Conservation (phyloP, 2,329 filamentous ascomycete species). For the Furcasterigmium furcatum region DNA sequence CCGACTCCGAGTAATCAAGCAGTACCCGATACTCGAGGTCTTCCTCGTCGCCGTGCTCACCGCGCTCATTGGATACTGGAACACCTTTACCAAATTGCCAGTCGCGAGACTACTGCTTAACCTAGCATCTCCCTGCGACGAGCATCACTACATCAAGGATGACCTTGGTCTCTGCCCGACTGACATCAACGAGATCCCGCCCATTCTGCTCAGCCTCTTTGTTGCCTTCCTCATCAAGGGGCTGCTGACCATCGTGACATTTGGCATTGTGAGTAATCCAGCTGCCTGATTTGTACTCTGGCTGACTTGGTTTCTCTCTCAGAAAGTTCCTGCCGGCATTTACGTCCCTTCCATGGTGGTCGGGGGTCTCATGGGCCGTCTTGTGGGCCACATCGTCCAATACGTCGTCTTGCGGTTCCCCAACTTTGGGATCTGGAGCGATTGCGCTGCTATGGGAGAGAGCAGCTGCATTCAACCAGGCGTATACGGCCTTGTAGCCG, state of each 20-base stretch:
- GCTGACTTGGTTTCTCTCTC: background rate
- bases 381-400: constrained; percentile 83
- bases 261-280: constrained; percentile 73
- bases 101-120: constrained; percentile 91
- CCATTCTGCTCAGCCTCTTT: constrained; percentile 67
- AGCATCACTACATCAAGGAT: constrained; percentile 59
- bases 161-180: constrained; percentile 75
- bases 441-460: constrained; percentile 66
- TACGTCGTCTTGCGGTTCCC: constrained; percentile 75
- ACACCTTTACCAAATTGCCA: constrained; percentile 80
- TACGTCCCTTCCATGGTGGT: constrained; percentile 99
- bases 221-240: constrained; percentile 88
- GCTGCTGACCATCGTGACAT: constrained; percentile 82
- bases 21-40: constrained; percentile 82
- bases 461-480: constrained; percentile 90
- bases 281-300: background rate
- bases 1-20: constrained; percentile 75
- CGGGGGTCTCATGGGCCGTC: constrained; percentile 84
- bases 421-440: constrained; percentile 67
- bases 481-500: constrained; percentile 93
- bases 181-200: constrained; percentile 70
- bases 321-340: constrained; percentile 92
- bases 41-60: constrained; percentile 82
- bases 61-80: constrained; percentile 89
- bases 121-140: constrained; percentile 82